phyloP scores from a whole-genome alignment of 352 stramenopile genomes.

The Aphanomyces stellatus region DNA sequence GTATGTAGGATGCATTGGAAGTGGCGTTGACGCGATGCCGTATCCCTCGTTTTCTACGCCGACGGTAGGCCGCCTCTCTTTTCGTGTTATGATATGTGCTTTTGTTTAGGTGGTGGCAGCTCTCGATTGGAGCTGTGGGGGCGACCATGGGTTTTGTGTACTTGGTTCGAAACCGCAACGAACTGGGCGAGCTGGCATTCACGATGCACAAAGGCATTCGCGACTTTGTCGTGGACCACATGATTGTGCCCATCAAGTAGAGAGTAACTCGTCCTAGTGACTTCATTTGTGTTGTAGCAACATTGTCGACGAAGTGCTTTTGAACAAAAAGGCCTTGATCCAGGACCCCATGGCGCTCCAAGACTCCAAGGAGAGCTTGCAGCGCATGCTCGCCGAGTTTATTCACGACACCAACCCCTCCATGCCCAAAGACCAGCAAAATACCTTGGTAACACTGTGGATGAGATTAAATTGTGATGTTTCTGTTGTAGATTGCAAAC shows the following conservation, averaged over 20 bases:
- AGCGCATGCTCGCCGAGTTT: conserved; percentile 76
- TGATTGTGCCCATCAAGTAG: conserved; percentile 4
- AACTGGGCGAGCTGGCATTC: neutral
- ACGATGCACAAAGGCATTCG: conserved; percentile 9
- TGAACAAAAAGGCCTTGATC: conserved; percentile 80
- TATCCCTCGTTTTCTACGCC: conserved; percentile 7
- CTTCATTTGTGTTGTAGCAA: conserved; percentile 26
- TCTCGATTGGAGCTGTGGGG: neutral
- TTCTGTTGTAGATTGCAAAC: conserved; percentile 20
- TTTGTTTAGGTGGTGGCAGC: conserved; percentile 11
- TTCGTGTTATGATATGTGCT: neutral
- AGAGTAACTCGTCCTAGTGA: neutral
- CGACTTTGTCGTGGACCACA: conserved; percentile 8
- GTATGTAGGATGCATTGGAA: neutral
- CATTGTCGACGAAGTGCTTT: conserved; percentile 67
- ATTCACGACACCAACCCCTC: conserved; percentile 61
- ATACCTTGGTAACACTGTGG: conserved; percentile 30
- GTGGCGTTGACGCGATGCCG: neutral
- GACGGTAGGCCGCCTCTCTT: neutral
- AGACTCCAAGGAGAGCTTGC: conserved; percentile 73
- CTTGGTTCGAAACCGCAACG: conserved; percentile 2
- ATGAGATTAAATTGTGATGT: neutral
- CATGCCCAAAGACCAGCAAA: conserved; percentile 30
- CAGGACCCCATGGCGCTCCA: conserved; percentile 64
- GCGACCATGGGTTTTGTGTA: neutral